phyloP scores from a whole-genome alignment of 306 rosid species.

The Sphenostylis stenocarpa region DNA sequence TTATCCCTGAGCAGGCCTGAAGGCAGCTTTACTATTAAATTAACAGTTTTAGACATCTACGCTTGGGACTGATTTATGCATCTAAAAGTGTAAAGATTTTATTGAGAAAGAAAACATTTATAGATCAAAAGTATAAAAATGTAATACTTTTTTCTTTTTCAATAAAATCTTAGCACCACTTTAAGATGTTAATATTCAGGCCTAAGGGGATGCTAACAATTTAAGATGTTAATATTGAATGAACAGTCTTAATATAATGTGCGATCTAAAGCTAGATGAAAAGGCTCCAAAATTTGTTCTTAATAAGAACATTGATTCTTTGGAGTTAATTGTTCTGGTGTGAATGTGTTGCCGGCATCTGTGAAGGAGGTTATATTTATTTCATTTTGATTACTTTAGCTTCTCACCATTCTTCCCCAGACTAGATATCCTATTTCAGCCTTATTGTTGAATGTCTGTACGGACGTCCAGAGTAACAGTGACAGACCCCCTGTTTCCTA shows the following conservation, averaged over 20 bases:
- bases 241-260: conserved; percentile 7
- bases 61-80: background rate
- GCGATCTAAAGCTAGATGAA: conserved; percentile 11
- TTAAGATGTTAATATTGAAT: background rate
- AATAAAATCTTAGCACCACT: background rate
- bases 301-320: background rate
- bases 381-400: conserved; percentile 3
- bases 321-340: conserved; percentile 3
- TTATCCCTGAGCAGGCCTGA: conserved; percentile 10
- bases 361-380: conserved; percentile 17
- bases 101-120: background rate
- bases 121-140: background rate
- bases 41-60: background rate
- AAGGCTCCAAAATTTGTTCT: conserved; percentile 4
- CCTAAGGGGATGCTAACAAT: background rate
- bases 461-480: background rate
- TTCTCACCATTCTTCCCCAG: background rate
- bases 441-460: background rate
- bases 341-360: conserved; percentile 7
- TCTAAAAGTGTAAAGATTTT: background rate
- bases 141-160: background rate
- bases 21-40: conserved; percentile 1
- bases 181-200: background rate
- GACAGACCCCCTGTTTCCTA: background rate
- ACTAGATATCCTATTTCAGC: conserved; percentile 10